These are phyloP conservation scores for Monsonia emarginata DNA, from an alignment of 441 rosid genomes.

Conservation along the genomic window DNA sequence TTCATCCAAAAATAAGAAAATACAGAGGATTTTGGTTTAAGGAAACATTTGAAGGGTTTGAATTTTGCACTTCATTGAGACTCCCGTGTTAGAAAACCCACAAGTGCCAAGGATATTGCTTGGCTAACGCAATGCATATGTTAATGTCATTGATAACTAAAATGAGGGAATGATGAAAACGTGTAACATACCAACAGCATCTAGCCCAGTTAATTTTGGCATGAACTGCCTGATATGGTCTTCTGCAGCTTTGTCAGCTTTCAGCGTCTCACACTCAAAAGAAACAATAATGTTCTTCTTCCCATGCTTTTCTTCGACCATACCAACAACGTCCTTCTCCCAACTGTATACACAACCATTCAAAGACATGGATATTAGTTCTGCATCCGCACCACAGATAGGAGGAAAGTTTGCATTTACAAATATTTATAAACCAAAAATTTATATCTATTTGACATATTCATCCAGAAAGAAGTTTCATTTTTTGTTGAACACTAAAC, in stretches of 20 bases:
- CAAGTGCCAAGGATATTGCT: neutral
- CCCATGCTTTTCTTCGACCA: conserved; percentile 56
- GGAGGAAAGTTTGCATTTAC: neutral
- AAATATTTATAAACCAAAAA: neutral
- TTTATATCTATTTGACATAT: neutral
- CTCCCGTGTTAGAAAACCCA: neutral
- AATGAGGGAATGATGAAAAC: neutral
- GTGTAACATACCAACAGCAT: conserved; percentile 58
- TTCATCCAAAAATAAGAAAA: neutral
- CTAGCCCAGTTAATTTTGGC: conserved; percentile 80
- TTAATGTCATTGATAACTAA: neutral
- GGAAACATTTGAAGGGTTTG: neutral
- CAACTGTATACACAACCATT: conserved; percentile 36
- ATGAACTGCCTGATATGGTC: conserved; percentile 70
- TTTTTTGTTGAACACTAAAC: neutral
- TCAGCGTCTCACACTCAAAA: conserved; percentile 81
- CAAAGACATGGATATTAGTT: neutral
- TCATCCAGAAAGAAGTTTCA: neutral
- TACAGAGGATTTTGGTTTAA: neutral
- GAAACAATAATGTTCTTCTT: conserved; percentile 54
- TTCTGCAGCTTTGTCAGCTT: conserved; percentile 82
- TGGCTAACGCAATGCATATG: neutral
- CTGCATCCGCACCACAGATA: neutral
- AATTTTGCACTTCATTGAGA: neutral
- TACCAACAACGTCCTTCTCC: conserved; percentile 65